Percentiles rank a stretch among this genome's conserved stretches.
These are phyloP conservation scores for Candida sp. DNA, from an alignment of 1,139 yeast genomes.

Conservation along the genomic window DNA sequence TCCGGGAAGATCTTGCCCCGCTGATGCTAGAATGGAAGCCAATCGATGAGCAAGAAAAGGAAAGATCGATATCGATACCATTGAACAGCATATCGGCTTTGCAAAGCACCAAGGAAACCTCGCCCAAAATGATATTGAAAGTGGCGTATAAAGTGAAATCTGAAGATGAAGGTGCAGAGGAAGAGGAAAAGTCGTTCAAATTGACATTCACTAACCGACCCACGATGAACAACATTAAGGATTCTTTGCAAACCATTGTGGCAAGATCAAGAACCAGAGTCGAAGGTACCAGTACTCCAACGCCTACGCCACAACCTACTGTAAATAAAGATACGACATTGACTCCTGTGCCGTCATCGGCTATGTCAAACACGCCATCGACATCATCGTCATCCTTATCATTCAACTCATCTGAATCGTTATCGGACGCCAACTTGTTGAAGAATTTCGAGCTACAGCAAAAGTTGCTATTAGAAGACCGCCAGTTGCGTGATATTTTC, in stretches of 20 bases:
- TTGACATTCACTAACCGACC: constrained; percentile 74
- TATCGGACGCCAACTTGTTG: constrained; percentile 50
- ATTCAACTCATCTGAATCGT: constrained; percentile 28
- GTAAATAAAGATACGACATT: constrained; percentile 11
- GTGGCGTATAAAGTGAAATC: constrained; percentile 44
- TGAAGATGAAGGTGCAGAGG: constrained; percentile 12
- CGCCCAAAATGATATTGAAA: constrained; percentile 72
- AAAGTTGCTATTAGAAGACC: constrained; percentile 70
- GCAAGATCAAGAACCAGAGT: constrained; percentile 56
- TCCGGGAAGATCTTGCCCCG: constrained; percentile 70
- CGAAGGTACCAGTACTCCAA: constrained; percentile 30
- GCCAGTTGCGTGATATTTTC: constrained; percentile 73
- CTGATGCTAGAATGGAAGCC: constrained; percentile 73
- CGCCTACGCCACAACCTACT: constrained; percentile 19
- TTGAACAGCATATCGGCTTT: constrained; percentile 60
- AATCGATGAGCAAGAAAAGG: constrained; percentile 49
- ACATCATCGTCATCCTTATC: constrained; percentile 22
- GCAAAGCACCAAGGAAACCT: constrained; percentile 75
- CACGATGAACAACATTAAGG: constrained; percentile 77
- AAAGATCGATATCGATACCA: constrained; percentile 49
- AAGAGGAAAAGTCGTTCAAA: constrained; percentile 48
- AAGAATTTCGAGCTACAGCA: constrained; percentile 82
- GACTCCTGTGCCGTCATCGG: constrained; percentile 11
- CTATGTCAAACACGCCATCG: constrained; percentile 6
- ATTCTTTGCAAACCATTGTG: constrained; percentile 70